Base-by-base conservation (phyloP, 495 filamentous ascomycete species). In the Corynascus novoguineensis region DNA sequence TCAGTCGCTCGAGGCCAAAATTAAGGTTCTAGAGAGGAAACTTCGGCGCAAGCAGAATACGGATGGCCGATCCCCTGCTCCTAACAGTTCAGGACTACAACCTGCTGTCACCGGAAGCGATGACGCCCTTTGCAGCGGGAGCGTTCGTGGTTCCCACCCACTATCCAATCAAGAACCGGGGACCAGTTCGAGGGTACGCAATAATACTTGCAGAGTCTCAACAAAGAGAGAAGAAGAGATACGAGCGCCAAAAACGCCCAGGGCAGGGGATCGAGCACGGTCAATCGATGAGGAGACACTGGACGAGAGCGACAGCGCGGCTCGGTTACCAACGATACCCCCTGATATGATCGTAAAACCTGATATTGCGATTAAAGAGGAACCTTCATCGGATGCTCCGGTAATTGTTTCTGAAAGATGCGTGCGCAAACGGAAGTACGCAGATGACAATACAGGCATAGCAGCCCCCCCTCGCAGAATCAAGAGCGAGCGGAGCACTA, bases 351-450 rank as follows among this genome's bases (percentile, higher is more conserved):
- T 1, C 6, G 27, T 35, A 15, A 40, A 38, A 12, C 11, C 50
- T 3, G 40, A 31, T 14, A 58, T 73, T 22, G 48, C 14, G 3
- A 63, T 77, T 29, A 78, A 79, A 51, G 19, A 60, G 21, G 76
- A 78, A 31, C 71, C 71, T 14, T 72, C 70, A 40, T 78, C 76
- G 9, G 77, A 81, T 57, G 58, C 58, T 15, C 70, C 74, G 0
- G 60, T 74, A 24, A 46, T 79, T n/a, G 64, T 78, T 11, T 77
- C 64, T 14, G 75, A 77, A 52, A 72, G 71, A n/a, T 57, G 48
- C 22, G 7, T 78, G 14, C 70, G 71, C 22, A 77, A 78, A 53
- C 67, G 77, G 46, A 78, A 71, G 40, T 58, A 63, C 35, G 40
- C 40, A 7, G 69, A 60, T 7, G 59, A 58, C 14, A 52, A 60